A percentile compares a stretch with the other conserved stretches of the same genome.
Evolutionary conservation across 2,329 filamentous ascomycete species (phyloP).

Genomic region (Colletotrichum agaves): DNA sequence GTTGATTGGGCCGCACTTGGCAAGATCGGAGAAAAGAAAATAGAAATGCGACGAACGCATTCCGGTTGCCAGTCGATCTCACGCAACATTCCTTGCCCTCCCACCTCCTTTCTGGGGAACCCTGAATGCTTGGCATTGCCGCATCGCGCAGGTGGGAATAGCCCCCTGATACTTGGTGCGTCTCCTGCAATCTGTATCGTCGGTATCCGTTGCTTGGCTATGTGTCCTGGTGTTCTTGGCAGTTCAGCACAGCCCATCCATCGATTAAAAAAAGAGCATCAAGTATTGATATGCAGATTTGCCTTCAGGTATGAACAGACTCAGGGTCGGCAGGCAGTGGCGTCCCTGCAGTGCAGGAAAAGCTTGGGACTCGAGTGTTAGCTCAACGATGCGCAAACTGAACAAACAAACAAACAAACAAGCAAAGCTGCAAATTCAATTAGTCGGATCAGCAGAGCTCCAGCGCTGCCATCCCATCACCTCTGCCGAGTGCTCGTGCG

Average conservation of each 20-base stretch:
- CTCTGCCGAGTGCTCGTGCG: not conserved
- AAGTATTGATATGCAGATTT: conserved; percentile 2
- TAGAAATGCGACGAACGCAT: conserved; percentile 26
- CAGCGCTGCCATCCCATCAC: conserved; percentile 1
- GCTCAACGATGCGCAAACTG: not conserved
- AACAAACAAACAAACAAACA: not conserved
- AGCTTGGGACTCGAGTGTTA: not conserved
- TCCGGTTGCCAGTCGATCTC: conserved; percentile 6
- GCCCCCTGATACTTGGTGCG: conserved; percentile 25
- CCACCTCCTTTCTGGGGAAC: not conserved
- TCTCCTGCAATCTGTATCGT: conserved; percentile 19
- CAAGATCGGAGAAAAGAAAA: conserved; percentile 5
- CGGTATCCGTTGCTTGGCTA: not conserved
- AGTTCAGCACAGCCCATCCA: not conserved
- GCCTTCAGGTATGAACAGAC: conserved; percentile 25
- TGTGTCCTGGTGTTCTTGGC: conserved; percentile 6
- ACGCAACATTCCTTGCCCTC: conserved; percentile 2
- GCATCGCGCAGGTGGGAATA: conserved; percentile 24
- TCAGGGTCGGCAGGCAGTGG: conserved; percentile 10
- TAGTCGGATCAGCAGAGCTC: not conserved
- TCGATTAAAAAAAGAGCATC: not conserved
- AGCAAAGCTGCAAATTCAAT: conserved; percentile 12
- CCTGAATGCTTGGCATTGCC: conserved; percentile 22
- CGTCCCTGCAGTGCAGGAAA: conserved; percentile 13
- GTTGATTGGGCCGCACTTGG: conserved; percentile 4